Base-by-base conservation (phyloP, 2,329 filamentous ascomycete species). In the Xylaria sp. region DNA sequence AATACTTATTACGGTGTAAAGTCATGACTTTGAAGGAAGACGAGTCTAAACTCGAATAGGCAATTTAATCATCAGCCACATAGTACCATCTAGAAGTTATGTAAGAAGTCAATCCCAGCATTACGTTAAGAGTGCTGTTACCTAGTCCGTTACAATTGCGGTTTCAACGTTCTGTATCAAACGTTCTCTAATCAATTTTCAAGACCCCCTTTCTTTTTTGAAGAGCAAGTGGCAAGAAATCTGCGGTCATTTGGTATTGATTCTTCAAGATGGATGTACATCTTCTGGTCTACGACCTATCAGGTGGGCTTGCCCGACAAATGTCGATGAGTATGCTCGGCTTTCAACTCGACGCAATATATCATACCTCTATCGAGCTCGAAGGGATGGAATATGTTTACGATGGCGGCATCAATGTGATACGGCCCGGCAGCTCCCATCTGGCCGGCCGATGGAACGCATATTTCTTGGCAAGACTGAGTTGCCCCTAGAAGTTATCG, bases 361-460 rank as follows among this genome's bases (percentile, higher is more conserved):
- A 98, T 70, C 95, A 99, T 76, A 98, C 95, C 0, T 92, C 94
- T 0, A 88, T 99, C 57, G 89, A 97, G 43, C 82, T 98, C 40
- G 86, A 88, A 55, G 89, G 89, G n/a, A 84, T 90, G 53, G 95
- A 99, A 78, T 97, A 96, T 76, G 87, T 94, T 71, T 98, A 94
- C 70, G 94, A 96, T 63, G 89, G 91, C 58, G 92, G 92, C 58
- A 90, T 98, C 55, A 91, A 96, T 71, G 88, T 89, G 57, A 92
- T 94, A 63, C 79, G 81, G 9, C 92, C 95, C 0, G 94, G 94
- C 0, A 84, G 86, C 11, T 97, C 93, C 1, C 94, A 98, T 74
- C 89, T 97, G 95, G 94, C 6, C 84, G 83, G 57, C 94, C 95
- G 0, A 87, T 97, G 82, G 86, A 97, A 74, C 83, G 86, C 52